Base-by-base conservation (phyloP, 176 grass and related monocot genomes). In the Avena insularis region DNA sequence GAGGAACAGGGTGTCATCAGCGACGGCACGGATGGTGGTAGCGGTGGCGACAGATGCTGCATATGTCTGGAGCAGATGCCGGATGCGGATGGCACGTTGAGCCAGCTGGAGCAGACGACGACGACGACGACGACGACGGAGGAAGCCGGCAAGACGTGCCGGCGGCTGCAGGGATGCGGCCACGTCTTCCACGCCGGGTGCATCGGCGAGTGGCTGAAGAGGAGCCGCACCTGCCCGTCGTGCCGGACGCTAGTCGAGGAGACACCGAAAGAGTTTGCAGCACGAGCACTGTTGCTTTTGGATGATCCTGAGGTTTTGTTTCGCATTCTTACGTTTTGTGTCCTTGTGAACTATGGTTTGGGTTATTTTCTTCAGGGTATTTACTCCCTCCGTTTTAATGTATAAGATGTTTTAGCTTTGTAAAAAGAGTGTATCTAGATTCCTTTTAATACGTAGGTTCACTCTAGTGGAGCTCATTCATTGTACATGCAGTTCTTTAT, bases 1-100 rank as follows among this genome's bases (percentile, higher is more conserved):
- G 55, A 60, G 10, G 60, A 79, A 17, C 5, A 21, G 2, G 8
- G 27, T 10, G 4, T 20, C 10, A 3, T 21, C 20, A n/a, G 59
- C 20, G 46, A 29, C 29, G 29, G 2, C 2, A 29, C 29, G 29
- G 29, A 2, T 29, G 29, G 29, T 29, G 29, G 29, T 29, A 29
- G 29, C 29, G 29, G 29, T 29, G 29, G 29, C 0, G 29, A 50
- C 1, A 13, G 47, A 5, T 64, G 78, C 25, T 33, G 35, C 61
- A 53, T 81, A 72, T 87, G 85, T 23, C 67, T 81, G 65, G 71
- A 50, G 71, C 71, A 75, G 71, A 75, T 75, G n/a, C 46, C n/a
- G 2, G 71, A 25, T 5, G 62, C 12, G 29, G 29, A 29, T 29
- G 29, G 29, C 1, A 29, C 66, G 12, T 35, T 66, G 25, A 3